Percentiles rank a stretch among this genome's conserved stretches.
Conservation (phyloP, 352 stramenopile species). For the Globisporangium cystogenes region DNA sequence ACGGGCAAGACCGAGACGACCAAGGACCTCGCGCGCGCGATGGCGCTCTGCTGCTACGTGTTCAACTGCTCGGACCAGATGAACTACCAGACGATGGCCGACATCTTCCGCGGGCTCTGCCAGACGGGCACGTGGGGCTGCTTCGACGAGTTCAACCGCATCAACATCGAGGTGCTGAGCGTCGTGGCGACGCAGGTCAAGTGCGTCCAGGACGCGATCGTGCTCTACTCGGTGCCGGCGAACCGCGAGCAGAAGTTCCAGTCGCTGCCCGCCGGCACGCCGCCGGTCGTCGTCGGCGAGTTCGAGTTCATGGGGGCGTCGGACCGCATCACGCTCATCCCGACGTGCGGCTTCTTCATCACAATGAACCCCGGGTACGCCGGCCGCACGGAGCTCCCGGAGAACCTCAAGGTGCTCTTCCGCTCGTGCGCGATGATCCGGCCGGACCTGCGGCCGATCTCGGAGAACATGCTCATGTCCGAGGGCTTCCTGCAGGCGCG, state of each 20-base stretch:
- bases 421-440: slow-evolving; percentile 93
- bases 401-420: slow-evolving; percentile 92
- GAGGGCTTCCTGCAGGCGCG: slow-evolving; percentile 86
- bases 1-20: slow-evolving; percentile 91
- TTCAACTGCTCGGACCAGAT: slow-evolving; percentile 90
- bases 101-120: slow-evolving; percentile 83
- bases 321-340: slow-evolving; percentile 81
- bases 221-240: slow-evolving; percentile 85
- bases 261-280: slow-evolving; percentile 89
- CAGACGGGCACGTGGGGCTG: slow-evolving; percentile 86
- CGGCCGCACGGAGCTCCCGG: slow-evolving; percentile 79
- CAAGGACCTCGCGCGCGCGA: slow-evolving; percentile 79
- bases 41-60: slow-evolving; percentile 85
- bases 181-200: slow-evolving; percentile 86
- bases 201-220: slow-evolving; percentile 81
- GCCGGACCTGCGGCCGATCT: slow-evolving; percentile 91
- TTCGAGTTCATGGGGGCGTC: slow-evolving; percentile 88
- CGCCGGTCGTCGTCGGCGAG: slow-evolving; percentile 83
- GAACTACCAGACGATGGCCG: slow-evolving; percentile 89
- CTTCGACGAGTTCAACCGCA: slow-evolving; percentile 88
- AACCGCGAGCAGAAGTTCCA: slow-evolving; percentile 96
- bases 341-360: slow-evolving; percentile 92
- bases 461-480: slow-evolving; percentile 89
- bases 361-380: slow-evolving; percentile 95
- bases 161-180: slow-evolving; percentile 86